A percentile compares a stretch with the other conserved stretches of the same genome.
Evolutionary conservation across 179 eudicot species (phyloP).

Genomic region (Monotropa hypopitys): DNA sequence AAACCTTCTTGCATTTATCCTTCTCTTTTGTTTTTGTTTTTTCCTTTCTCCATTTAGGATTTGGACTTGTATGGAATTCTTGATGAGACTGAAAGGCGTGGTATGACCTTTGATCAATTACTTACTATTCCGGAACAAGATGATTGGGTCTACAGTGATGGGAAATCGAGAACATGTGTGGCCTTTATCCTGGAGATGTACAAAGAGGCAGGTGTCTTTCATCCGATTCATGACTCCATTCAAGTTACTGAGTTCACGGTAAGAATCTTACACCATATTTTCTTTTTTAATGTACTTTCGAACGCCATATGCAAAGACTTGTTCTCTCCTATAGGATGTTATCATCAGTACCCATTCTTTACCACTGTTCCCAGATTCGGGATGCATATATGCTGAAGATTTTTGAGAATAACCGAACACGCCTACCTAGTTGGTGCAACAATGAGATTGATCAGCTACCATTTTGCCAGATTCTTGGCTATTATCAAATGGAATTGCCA

Average conservation of each 20-base stretch:
- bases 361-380: conserved; percentile 44
- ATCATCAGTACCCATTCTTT: background rate
- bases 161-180: conserved; percentile 96
- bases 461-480: conserved; percentile 93
- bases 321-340: background rate
- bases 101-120: conserved; percentile 68
- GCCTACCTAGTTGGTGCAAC: conserved; percentile 80
- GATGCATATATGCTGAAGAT: conserved; percentile 92
- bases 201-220: conserved; percentile 88
- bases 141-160: conserved; percentile 92
- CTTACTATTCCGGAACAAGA: conserved; percentile 91
- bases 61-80: conserved; percentile 70
- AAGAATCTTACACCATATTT: conserved; percentile 17
- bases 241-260: conserved; percentile 98
- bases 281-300: background rate
- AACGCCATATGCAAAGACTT: background rate
- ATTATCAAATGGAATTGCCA: conserved; percentile 87
- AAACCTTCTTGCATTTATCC: background rate
- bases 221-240: conserved; percentile 58
- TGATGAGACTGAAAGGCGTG: conserved; percentile 66
- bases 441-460: conserved; percentile 46
- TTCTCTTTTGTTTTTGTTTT: background rate
- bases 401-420: conserved; percentile 64
- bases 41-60: conserved; percentile 29
- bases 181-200: conserved; percentile 94